These are phyloP conservation scores for Bromus sterilis DNA, from an alignment of 176 grass and related monocot species.

Conservation along the genomic window DNA sequence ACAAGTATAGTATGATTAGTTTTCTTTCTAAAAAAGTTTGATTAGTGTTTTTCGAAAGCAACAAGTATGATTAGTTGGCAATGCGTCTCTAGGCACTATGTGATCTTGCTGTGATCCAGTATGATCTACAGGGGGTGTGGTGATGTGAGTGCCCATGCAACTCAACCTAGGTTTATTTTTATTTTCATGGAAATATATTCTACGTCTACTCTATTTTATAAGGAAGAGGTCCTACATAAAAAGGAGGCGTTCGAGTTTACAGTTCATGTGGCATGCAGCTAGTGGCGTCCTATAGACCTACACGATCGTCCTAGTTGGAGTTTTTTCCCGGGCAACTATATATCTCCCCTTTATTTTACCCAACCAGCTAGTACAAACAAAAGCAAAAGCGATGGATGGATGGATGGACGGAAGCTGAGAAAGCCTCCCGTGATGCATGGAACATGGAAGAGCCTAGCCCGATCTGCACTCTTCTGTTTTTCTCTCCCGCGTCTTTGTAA, in stretches of 20 bases:
- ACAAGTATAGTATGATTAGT: neutral
- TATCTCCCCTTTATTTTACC: neutral
- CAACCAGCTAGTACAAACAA: neutral
- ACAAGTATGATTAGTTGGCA: neutral
- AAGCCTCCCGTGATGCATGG: neutral
- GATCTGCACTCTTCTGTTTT: neutral
- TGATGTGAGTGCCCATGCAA: slow-evolving; percentile 27
- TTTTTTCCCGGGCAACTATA: neutral
- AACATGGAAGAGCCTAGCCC: neutral
- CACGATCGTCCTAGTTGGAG: slow-evolving; percentile 5
- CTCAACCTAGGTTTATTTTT: neutral
- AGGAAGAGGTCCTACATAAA: neutral
- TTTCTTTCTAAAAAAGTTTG: too few relatives aligned
- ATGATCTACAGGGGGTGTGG: neutral
- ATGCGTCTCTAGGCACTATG: neutral
- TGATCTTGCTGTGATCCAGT: neutral
- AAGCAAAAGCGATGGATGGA: neutral
- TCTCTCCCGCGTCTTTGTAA: neutral
- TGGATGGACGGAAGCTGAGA: neutral
- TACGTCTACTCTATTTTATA: too few relatives aligned
- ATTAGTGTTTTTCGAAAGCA: too few relatives aligned
- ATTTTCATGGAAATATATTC: neutral
- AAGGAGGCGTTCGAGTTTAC: neutral
- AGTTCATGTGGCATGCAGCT: neutral
- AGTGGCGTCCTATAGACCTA: neutral